phyloP scores from a whole-genome alignment of 306 rosid genomes.

The Sophora flavescens region DNA sequence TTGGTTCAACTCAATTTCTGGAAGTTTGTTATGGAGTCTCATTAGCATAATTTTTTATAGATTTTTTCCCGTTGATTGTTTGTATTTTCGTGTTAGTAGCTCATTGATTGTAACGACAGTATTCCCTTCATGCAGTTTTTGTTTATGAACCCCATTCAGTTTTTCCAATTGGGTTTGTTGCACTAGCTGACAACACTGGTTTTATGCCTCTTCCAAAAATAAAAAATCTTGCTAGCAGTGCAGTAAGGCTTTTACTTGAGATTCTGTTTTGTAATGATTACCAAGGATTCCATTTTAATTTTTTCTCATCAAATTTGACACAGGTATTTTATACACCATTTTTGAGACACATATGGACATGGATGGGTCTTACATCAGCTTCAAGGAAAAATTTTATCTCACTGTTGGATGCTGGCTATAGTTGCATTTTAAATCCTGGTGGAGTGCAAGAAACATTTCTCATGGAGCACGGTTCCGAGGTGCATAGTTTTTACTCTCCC shows the following conservation, averaged over 20 bases:
- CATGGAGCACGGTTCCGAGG: conserved; percentile 87
- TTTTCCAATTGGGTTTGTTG: conserved; percentile 85
- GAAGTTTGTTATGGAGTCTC: neutral
- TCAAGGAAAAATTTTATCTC: conserved; percentile 73
- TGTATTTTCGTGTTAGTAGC: conserved; percentile 33
- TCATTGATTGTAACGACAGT: conserved; percentile 23
- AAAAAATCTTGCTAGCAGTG: conserved; percentile 94
- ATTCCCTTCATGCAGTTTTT: conserved; percentile 65
- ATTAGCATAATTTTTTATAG: neutral
- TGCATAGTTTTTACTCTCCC: conserved; percentile 38
- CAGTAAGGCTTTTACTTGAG: conserved; percentile 68
- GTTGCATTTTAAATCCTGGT: conserved; percentile 92
- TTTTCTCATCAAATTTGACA: conserved; percentile 39
- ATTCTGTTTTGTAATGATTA: conserved; percentile 25
- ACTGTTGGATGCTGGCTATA: conserved; percentile 71
- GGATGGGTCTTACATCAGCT: conserved; percentile 89
- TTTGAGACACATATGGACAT: conserved; percentile 95
- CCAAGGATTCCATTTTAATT: conserved; percentile 23
- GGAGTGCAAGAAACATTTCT: conserved; percentile 93
- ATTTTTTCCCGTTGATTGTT: neutral
- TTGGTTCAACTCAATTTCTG: neutral
- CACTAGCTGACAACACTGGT: conserved; percentile 83
- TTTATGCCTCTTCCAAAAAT: conserved; percentile 91
- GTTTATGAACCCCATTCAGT: conserved; percentile 98
- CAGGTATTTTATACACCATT: conserved; percentile 92